These are phyloP conservation scores for Xanthoconium stramineum DNA, from an alignment of 768 basidiomycete genomes.

Conservation along the genomic window DNA sequence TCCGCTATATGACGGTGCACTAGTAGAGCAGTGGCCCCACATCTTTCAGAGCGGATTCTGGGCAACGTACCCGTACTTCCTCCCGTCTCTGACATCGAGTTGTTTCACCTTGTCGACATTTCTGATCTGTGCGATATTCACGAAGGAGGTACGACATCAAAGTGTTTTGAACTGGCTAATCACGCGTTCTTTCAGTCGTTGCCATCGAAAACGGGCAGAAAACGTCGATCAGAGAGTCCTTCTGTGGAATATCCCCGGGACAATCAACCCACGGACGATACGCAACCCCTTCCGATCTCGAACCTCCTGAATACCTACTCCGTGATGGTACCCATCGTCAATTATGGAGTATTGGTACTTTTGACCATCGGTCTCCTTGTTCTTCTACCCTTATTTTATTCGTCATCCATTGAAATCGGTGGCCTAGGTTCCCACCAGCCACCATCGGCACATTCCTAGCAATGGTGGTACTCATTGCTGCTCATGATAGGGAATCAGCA, in stretches of 20 bases:
- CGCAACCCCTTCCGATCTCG: constrained; percentile 31
- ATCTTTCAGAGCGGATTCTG: constrained; percentile 43
- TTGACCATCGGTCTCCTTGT: constrained; percentile 39
- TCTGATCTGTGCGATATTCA: constrained; percentile 17
- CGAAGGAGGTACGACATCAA: constrained; percentile 32
- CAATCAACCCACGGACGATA: background rate
- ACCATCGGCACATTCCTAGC: constrained; percentile 39
- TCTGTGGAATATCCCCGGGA: background rate
- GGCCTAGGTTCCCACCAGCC: constrained; percentile 42
- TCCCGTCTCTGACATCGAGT: constrained; percentile 30
- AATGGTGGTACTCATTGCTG: too few species aligned
- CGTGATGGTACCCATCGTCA: constrained; percentile 42
- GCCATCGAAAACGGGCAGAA: constrained; percentile 14
- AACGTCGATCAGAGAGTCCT: background rate
- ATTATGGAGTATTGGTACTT: constrained; percentile 42
- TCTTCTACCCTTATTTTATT: constrained; percentile 45
- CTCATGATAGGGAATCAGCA: too few species aligned
- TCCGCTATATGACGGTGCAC: constrained; percentile 56
- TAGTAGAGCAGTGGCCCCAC: constrained; percentile 51
- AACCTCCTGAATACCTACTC: constrained; percentile 25
- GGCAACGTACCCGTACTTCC: constrained; percentile 35
- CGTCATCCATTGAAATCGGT: constrained; percentile 41
- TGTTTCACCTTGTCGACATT: constrained; percentile 11
- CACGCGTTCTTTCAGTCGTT: constrained; percentile 21
- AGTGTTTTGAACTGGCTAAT: background rate